Base-by-base conservation (phyloP, 106 monocot species). In the Dendrobium catenatum region DNA sequence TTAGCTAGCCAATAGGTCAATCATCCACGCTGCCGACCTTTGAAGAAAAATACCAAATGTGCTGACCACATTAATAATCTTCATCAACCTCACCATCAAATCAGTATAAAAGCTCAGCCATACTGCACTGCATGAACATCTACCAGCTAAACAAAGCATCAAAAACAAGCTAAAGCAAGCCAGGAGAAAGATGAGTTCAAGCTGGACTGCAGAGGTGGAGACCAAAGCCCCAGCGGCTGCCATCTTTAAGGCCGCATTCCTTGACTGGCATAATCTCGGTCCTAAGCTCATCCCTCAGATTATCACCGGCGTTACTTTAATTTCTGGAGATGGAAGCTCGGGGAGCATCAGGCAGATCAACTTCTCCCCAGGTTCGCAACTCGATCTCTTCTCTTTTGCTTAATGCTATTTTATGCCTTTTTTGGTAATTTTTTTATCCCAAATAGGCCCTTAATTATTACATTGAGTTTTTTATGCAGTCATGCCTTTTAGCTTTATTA, bases 221-320 rank as follows among this genome's bases (percentile, higher is more conserved):
- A 79, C 84, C 24, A 33, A 80, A 0, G 86, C 80, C 7, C 46
- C 88, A 6, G 82, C 91, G 0, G 58, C 79, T 6, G 41, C 80
- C 9, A 37, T 90, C 43, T 88, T 90, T 75, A 84, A 59, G 79
- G 88, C 84, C 42, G 24, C 68, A 3, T 19, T 87, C 59, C 1
- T 68, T 44, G 85, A 90, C 55, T 87, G 87, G 87, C 89, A 87
- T 66, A 87, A 80, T 43, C 78, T 90, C 4, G 87, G 64, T 40
- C 87, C 89, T 4, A 90, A 87, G 83, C 26, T 85, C 80, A 2
- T 78, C n/a, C 74, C 89, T 0, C 75, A 89, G 1, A 72, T 78
- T 19, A 64, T 90, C 13, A 61, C 61, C 0, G 78, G 85, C 19
- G 79, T 66, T 49, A 4, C 18, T 15, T n/a, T 31, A 11, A 16